Percentiles rank a stretch among this genome's conserved stretches.
Evolutionary conservation across 805 yeast species (phyloP).

Genomic region (Spathaspora passalidarum): DNA sequence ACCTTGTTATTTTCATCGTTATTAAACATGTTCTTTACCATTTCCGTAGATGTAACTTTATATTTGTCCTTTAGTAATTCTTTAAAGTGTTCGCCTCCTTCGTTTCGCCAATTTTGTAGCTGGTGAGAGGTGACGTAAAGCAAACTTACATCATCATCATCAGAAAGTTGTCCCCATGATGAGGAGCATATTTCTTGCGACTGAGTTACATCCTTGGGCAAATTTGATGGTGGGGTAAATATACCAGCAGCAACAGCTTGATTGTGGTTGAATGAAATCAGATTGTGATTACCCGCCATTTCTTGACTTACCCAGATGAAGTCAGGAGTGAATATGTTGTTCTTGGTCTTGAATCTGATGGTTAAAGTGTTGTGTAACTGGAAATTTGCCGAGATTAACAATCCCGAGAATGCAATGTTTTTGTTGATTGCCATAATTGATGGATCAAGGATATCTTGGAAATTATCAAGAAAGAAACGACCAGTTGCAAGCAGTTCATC

Average conservation of each 20-base stretch:
- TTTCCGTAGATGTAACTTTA: slow-evolving; percentile 5
- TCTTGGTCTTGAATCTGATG: slow-evolving; percentile 15
- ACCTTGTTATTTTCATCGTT: slow-evolving; percentile 4
- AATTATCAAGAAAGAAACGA: slow-evolving; percentile 20
- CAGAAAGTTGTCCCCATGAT: slow-evolving; percentile 35
- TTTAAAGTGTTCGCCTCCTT: slow-evolving; percentile 13
- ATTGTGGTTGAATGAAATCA: slow-evolving; percentile 22
- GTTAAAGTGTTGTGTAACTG: slow-evolving; percentile 19
- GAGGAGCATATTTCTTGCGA: slow-evolving; percentile 34
- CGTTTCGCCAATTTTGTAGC: slow-evolving; percentile 24
- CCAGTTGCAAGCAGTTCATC: slow-evolving; percentile 9
- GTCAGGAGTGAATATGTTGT: slow-evolving; percentile 18
- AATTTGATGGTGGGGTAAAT: slow-evolving; percentile 25
- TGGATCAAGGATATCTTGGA: slow-evolving; percentile 25
- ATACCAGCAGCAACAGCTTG: slow-evolving; percentile 29
- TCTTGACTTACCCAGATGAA: slow-evolving; percentile 35
- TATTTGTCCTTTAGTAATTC: slow-evolving; percentile 15
- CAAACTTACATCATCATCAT: slow-evolving; percentile 19
- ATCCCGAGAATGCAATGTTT: slow-evolving; percentile 22
- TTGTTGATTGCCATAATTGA: slow-evolving; percentile 27
- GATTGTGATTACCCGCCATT: slow-evolving; percentile 20
- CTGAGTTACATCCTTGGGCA: slow-evolving; percentile 15
- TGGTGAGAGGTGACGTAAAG: slow-evolving; percentile 34
- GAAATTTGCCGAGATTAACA: slow-evolving; percentile 23
- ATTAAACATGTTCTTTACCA: slow-evolving; percentile 7